phyloP scores from a whole-genome alignment of 352 stramenopile species.

The Globisporangium lucens region DNA sequence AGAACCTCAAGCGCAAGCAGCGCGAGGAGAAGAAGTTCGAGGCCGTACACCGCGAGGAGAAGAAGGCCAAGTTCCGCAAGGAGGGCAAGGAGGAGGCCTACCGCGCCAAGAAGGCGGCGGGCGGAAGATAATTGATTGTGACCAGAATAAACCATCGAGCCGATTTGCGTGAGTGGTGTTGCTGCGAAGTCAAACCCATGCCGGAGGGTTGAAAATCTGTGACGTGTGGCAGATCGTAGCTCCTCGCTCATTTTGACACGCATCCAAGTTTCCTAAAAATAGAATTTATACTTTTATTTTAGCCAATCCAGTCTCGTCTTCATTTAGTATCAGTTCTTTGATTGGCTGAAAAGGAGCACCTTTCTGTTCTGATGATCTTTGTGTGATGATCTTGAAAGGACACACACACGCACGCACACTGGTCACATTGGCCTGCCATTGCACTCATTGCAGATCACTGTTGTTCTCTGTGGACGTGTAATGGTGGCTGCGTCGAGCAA shows the following conservation, averaged over 20 bases:
- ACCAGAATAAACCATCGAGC: background rate
- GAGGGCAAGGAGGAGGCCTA: conserved; percentile 73
- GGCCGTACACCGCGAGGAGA: conserved; percentile 71
- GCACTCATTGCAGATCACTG: background rate
- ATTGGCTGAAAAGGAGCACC: background rate
- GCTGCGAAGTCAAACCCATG: background rate
- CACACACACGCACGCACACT: background rate
- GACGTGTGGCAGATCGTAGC: conserved; percentile 2
- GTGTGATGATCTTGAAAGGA: conserved; percentile 1
- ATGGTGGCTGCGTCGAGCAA: conserved; percentile 1
- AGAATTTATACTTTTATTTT: conserved; percentile 2
- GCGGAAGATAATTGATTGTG: conserved; percentile 2
- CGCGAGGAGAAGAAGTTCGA: conserved; percentile 91
- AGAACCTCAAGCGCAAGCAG: conserved; percentile 91
- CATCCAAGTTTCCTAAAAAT: conserved; percentile 4
- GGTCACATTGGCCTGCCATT: background rate
- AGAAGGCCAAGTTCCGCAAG: conserved; percentile 85
- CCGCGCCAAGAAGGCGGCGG: conserved; percentile 47
- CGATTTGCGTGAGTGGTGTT: background rate
- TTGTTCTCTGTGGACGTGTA: background rate
- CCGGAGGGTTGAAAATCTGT: background rate
- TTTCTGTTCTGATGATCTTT: background rate
- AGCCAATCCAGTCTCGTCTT: background rate
- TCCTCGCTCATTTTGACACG: conserved; percentile 6
- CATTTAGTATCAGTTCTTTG: background rate